A percentile compares a stretch with the other conserved stretches of the same genome.
Evolutionary conservation across 345 rosid genomes (phyloP).

Genomic region (Chamaenerion angustifolium): DNA sequence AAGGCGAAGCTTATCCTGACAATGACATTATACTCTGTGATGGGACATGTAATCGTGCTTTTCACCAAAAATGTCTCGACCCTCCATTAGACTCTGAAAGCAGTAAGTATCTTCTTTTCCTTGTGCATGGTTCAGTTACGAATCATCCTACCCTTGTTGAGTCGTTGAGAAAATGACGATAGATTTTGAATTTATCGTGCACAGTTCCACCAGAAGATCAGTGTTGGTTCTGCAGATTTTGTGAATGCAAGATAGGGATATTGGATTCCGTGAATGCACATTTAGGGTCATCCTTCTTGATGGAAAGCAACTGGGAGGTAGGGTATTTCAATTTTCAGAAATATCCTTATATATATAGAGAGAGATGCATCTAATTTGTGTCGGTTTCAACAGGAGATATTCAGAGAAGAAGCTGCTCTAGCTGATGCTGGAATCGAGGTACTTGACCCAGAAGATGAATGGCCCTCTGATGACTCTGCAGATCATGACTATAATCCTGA

Average conservation of each 20-base stretch:
- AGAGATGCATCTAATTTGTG: neutral
- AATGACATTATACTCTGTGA: constrained; percentile 93
- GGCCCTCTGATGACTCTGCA: constrained; percentile 98
- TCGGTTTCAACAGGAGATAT: constrained; percentile 52
- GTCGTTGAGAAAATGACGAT: constrained; percentile 1
- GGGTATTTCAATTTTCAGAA: constrained; percentile 10
- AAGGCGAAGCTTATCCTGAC: constrained; percentile 71
- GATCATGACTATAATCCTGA: constrained; percentile 90
- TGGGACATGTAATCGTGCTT: constrained; percentile 88
- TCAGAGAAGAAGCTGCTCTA: constrained; percentile 61
- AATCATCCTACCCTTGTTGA: constrained; percentile 2
- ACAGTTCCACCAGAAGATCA: constrained; percentile 96
- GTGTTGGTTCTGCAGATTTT: constrained; percentile 91
- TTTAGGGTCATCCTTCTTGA: constrained; percentile 60
- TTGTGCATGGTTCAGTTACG: neutral
- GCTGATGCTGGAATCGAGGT: constrained; percentile 38
- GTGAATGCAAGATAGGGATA: constrained; percentile 85
- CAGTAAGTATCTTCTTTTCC: constrained; percentile 37
- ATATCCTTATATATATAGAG: neutral
- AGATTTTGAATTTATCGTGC: constrained; percentile 11
- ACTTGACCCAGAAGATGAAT: constrained; percentile 52
- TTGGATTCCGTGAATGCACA: constrained; percentile 88
- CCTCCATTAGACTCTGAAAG: constrained; percentile 82
- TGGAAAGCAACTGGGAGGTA: constrained; percentile 78
- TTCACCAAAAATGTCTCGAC: constrained; percentile 87